A percentile compares a stretch with the other conserved stretches of the same genome.
Conservation (phyloP, 2,329 filamentous ascomycete species). For the Calonectria pauciramosa region DNA sequence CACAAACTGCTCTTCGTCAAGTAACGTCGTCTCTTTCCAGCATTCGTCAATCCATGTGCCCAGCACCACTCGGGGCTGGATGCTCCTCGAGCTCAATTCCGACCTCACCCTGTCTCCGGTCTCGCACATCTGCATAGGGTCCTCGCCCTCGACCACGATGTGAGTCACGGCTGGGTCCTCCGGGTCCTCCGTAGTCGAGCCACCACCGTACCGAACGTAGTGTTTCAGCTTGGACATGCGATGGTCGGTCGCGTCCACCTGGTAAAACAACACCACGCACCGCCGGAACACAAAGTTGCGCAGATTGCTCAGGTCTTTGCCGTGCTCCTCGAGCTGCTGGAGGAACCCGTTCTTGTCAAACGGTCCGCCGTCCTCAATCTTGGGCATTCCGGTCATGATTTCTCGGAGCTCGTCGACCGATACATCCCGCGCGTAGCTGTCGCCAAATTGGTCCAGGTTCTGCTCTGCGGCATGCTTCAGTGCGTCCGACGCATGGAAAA, state of each 20-base stretch:
- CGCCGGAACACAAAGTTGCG: constrained; percentile 67
- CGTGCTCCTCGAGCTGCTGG: constrained; percentile 68
- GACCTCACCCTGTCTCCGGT: constrained; percentile 60
- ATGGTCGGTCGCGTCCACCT: constrained; percentile 47
- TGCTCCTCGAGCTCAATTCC: constrained; percentile 58
- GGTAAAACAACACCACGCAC: constrained; percentile 58
- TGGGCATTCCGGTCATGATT: constrained; percentile 65
- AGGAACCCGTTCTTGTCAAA: constrained; percentile 65
- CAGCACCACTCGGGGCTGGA: constrained; percentile 78
- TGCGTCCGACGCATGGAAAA: constrained; percentile 77
- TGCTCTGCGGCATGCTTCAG: constrained; percentile 66
- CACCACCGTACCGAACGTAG: constrained; percentile 78
- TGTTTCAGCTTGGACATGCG: constrained; percentile 63
- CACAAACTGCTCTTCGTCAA: constrained; percentile 81
- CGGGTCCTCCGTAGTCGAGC: constrained; percentile 65
- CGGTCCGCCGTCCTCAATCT: constrained; percentile 55
- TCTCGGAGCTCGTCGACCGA: constrained; percentile 72
- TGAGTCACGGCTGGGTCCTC: constrained; percentile 76
- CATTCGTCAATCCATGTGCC: constrained; percentile 82
- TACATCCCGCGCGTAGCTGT: constrained; percentile 84
- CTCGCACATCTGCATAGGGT: constrained; percentile 54
- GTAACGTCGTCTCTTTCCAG: constrained; percentile 81
- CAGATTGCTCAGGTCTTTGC: constrained; percentile 64
- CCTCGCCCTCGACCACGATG: constrained; percentile 67
- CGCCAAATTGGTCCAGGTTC: constrained; percentile 82